Percentiles rank a stretch among this genome's conserved stretches.
phyloP scores from a whole-genome alignment of 2,329 filamentous ascomycete species.

The Magnaporthiopsis rhizophila region DNA sequence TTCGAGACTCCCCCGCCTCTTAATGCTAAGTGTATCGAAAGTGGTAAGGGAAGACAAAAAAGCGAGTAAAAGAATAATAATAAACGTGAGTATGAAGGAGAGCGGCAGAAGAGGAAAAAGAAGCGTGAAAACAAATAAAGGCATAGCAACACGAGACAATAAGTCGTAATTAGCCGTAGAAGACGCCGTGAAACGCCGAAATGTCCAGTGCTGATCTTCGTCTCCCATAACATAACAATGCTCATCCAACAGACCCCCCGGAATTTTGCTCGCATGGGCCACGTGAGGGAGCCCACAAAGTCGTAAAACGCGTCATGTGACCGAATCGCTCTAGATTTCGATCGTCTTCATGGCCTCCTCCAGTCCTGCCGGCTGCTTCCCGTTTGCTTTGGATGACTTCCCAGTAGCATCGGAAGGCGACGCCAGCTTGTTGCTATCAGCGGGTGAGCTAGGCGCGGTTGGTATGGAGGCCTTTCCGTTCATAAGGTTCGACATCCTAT shows the following conservation, averaged over 20 bases:
- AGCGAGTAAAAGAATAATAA: not conserved
- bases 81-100: not conserved
- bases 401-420: conserved; percentile 29
- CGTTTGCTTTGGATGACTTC: conserved; percentile 31
- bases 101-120: not conserved
- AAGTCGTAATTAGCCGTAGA: not conserved
- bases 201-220: not conserved
- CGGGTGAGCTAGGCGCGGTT: conserved; percentile 11
- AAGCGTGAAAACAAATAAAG: not conserved
- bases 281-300: not conserved
- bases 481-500: conserved; percentile 24
- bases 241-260: not conserved
- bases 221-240: not conserved
- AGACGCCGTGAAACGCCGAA: not conserved
- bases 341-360: conserved; percentile 54
- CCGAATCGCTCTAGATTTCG: conserved; percentile 39
- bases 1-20: conserved; percentile 2
- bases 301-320: conserved; percentile 10
- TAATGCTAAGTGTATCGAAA: conserved; percentile 6
- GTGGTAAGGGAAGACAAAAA: not conserved
- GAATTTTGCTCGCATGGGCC: not conserved
- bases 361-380: conserved; percentile 33
- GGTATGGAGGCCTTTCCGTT: conserved; percentile 16
- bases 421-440: conserved; percentile 11
- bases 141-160: not conserved